These are phyloP conservation scores for Sphagnum tenellum DNA, from an alignment of 225 moss, liverwort and hornwort species.

Conservation along the genomic window DNA sequence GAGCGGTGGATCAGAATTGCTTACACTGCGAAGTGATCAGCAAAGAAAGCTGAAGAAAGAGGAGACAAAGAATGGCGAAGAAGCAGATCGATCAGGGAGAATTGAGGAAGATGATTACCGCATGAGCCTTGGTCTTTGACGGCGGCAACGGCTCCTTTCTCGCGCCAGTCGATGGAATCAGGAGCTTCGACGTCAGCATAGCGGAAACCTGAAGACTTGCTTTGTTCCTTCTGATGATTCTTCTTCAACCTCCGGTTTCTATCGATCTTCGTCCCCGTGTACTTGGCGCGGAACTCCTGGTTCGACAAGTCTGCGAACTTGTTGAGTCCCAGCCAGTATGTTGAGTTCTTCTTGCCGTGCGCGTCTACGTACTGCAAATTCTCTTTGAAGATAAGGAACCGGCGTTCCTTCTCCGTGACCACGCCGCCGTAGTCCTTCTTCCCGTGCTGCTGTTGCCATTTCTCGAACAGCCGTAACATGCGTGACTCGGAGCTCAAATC, in stretches of 20 bases:
- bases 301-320: conserved; percentile 7
- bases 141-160: not conserved
- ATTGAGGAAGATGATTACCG: not conserved
- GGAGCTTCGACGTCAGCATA: not conserved
- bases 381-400: conserved; percentile 1
- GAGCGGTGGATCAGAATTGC: too few species aligned
- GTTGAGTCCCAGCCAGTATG: conserved; percentile 3
- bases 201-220: not conserved
- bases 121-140: conserved; percentile 8
- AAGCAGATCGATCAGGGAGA: too few species aligned
- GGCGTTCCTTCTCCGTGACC: not conserved
- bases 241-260: not conserved
- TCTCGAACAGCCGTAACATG: too few species aligned
- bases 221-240: not conserved
- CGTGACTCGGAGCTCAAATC: too few species aligned
- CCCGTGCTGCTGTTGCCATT: too few species aligned
- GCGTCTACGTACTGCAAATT: conserved; percentile 5
- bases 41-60: too few species aligned
- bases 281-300: conserved; percentile 6
- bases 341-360: not conserved
- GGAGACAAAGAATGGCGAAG: too few species aligned
- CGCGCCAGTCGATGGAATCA: not conserved
- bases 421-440: not conserved
- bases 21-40: too few species aligned
- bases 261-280: conserved; percentile 3